Evolutionary conservation across 1,284 basidiomycete genomes (phyloP).

Genomic region (Athelia sp.): DNA sequence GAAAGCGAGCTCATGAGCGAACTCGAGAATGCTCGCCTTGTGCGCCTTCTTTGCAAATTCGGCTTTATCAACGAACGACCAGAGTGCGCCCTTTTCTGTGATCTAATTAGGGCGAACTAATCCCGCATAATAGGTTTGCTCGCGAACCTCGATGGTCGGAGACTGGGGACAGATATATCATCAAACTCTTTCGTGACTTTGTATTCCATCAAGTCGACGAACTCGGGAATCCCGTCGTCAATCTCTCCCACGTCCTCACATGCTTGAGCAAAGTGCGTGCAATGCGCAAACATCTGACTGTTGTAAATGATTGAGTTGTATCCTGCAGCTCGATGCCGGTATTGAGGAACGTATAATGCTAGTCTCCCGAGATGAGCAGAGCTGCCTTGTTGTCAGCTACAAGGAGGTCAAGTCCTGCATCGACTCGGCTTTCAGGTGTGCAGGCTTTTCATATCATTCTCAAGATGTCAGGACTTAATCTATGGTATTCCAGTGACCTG

Average conservation of each 20-base stretch:
- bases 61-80: conserved; percentile 98
- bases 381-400: conserved; percentile 94
- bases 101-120: conserved; percentile 2
- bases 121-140: conserved; percentile 66
- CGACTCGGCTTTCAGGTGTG: conserved; percentile 69
- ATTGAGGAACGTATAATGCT: conserved; percentile 95
- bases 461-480: neutral
- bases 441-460: conserved; percentile 4
- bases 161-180: conserved; percentile 95
- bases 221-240: conserved; percentile 84
- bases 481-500: neutral
- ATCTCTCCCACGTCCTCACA: conserved; percentile 86
- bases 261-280: conserved; percentile 85
- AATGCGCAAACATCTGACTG: neutral
- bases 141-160: conserved; percentile 96
- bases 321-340: conserved; percentile 79
- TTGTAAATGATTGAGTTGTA: conserved; percentile 2
- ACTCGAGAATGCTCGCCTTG: conserved; percentile 95
- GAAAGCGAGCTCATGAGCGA: conserved; percentile 86
- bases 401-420: conserved; percentile 87
- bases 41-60: conserved; percentile 89
- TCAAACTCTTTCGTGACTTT: conserved; percentile 98
- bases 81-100: conserved; percentile 56
- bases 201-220: conserved; percentile 98
- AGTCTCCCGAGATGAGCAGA: conserved; percentile 91